Evolutionary conservation across 208 protist genomes (phyloP).

Genomic region (Jaenimonas drosophilae): DNA sequence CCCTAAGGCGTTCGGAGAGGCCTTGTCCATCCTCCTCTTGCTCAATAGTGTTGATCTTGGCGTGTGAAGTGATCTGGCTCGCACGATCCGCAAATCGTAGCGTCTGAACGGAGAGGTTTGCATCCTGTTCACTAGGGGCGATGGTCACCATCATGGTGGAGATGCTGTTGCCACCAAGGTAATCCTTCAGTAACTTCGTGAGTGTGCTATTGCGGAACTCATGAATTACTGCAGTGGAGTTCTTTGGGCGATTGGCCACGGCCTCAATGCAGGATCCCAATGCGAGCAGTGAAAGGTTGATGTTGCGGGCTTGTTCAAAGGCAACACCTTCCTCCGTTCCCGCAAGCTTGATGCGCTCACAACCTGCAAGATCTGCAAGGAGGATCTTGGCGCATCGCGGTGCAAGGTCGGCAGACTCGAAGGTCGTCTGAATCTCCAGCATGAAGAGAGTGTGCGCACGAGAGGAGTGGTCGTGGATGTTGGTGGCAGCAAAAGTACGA

Average conservation of each 20-base stretch:
- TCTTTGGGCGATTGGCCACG: constrained; percentile 34
- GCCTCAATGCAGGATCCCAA: constrained; percentile 78
- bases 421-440: constrained; percentile 62
- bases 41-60: constrained; percentile 69
- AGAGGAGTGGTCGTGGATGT: constrained; percentile 75
- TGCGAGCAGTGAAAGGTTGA: constrained; percentile 74
- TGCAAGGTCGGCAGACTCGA: constrained; percentile 36
- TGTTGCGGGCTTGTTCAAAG: constrained; percentile 80
- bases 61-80: constrained; percentile 72
- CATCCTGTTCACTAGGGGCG: constrained; percentile 45
- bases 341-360: constrained; percentile 70
- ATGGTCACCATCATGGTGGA: constrained; percentile 78
- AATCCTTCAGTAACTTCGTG: constrained; percentile 84
- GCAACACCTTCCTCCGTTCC: constrained; percentile 52
- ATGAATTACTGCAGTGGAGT: constrained; percentile 26
- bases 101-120: constrained; percentile 74
- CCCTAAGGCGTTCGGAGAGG: constrained; percentile 29
- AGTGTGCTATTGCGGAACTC: constrained; percentile 82
- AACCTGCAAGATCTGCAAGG: constrained; percentile 75
- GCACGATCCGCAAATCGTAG: constrained; percentile 82
- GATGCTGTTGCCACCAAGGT: constrained; percentile 77
- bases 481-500: constrained; percentile 85
- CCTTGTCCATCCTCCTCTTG: constrained; percentile 20
- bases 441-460: constrained; percentile 79
- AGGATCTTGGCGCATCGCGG: constrained; percentile 58